phyloP scores from a whole-genome alignment of 331 rosid species.

The Acacia concinna region DNA sequence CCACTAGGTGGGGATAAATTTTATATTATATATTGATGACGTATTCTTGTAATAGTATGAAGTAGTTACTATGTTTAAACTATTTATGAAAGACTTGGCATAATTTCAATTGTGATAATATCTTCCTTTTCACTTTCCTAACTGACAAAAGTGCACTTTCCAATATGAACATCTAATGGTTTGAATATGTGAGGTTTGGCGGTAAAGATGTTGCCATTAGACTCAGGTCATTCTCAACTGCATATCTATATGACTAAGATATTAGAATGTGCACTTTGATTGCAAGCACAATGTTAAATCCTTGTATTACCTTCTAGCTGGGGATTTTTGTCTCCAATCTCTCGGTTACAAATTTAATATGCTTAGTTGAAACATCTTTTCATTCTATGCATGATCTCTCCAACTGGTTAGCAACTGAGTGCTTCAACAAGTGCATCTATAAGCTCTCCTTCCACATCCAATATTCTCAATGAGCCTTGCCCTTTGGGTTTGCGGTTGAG shows the following conservation, averaged over 20 bases:
- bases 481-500: constrained; percentile 88
- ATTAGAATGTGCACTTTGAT: neutral
- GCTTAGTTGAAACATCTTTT: neutral
- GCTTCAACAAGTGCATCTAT: constrained; percentile 34
- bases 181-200: neutral
- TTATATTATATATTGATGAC: too few relatives aligned
- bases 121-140: neutral
- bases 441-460: constrained; percentile 45
- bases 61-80: neutral
- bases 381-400: constrained; percentile 24
- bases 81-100: neutral
- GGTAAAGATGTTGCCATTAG: neutral
- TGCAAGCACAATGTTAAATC: neutral
- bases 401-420: constrained; percentile 43
- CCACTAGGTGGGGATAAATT: too few relatives aligned
- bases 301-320: neutral
- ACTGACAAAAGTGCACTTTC: neutral
- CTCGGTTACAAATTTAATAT: neutral
- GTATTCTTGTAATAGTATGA: neutral
- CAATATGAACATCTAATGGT: neutral
- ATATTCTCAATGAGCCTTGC: constrained; percentile 93
- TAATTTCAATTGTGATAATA: too few relatives aligned
- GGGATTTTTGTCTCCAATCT: neutral
- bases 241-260: neutral
- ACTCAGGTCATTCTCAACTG: neutral